These are phyloP conservation scores for Gleditsia sinensis DNA, from an alignment of 306 rosid genomes.

Conservation along the genomic window DNA sequence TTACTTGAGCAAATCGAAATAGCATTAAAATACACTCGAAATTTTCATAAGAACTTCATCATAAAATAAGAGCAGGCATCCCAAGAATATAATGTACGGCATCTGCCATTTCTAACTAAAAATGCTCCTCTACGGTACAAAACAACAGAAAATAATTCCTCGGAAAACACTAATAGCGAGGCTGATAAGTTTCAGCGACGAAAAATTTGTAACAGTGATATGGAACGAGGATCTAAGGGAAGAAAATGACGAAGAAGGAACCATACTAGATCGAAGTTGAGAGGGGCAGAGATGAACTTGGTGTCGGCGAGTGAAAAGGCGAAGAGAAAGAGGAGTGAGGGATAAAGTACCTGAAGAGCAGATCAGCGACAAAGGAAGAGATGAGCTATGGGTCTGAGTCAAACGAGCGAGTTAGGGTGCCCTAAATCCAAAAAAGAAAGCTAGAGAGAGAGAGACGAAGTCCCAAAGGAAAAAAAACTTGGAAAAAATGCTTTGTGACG, in stretches of 20 bases:
- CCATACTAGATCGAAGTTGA: slow-evolving; percentile 17
- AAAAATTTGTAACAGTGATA: not conserved
- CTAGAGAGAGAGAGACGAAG: not conserved
- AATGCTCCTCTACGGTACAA: not conserved
- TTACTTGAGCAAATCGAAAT: slow-evolving; percentile 2
- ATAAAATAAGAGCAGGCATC: not conserved
- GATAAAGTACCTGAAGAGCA: slow-evolving; percentile 43
- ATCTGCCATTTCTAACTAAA: not conserved
- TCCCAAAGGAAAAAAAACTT: not conserved
- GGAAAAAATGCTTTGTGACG: slow-evolving; percentile 13
- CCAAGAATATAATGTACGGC: not conserved
- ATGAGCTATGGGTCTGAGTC: slow-evolving; percentile 37
- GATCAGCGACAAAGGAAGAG: slow-evolving; percentile 36
- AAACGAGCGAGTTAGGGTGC: slow-evolving; percentile 42
- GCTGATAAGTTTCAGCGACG: not conserved
- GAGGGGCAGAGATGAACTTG: slow-evolving; percentile 35
- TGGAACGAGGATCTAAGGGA: not conserved
- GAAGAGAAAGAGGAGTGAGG: not conserved
- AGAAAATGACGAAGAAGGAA: slow-evolving; percentile 9
- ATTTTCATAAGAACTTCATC: slow-evolving; percentile 3
- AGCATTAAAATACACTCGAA: not conserved
- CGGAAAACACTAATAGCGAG: not conserved
- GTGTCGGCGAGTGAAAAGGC: not conserved
- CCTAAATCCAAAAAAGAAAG: slow-evolving; percentile 31
- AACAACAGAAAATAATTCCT: not conserved